Evolutionary conservation across 139 green algal species (phyloP).

Genomic region (Tetradesmus lagerheimii): DNA sequence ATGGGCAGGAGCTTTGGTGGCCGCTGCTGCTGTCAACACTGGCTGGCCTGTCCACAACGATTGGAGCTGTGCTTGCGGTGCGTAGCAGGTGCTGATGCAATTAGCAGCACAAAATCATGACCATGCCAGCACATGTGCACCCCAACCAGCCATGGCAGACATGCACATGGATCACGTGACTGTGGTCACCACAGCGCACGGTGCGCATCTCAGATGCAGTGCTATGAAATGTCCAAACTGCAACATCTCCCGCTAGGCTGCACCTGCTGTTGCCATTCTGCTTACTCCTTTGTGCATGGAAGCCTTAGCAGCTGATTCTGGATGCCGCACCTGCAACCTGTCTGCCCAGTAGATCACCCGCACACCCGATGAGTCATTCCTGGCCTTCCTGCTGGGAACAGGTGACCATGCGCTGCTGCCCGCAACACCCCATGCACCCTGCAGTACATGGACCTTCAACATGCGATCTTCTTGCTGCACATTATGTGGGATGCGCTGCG

Average conservation of each 20-base stretch:
- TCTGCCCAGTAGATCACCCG: conserved; percentile 52
- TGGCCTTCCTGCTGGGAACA: conserved; percentile 85
- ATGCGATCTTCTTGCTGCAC: too few relatives aligned
- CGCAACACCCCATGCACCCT: too few relatives aligned
- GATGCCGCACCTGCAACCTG: neutral
- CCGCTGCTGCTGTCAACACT: conserved; percentile 62
- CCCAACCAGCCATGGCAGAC: neutral
- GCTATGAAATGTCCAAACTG: too few relatives aligned
- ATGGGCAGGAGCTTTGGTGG: conserved; percentile 32
- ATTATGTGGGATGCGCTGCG: too few relatives aligned
- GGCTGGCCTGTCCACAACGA: conserved; percentile 70
- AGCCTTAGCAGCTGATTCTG: neutral
- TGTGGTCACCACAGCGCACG: neutral
- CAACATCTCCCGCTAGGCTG: neutral
- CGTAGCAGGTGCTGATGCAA: neutral
- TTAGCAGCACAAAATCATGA: neutral
- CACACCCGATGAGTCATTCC: conserved; percentile 67
- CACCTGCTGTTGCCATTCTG: neutral
- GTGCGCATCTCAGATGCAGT: neutral
- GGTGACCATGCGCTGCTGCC: neutral
- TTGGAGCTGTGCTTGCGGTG: conserved; percentile 80
- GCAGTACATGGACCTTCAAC: too few relatives aligned
- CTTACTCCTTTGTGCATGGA: neutral
- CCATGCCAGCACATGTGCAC: too few relatives aligned
- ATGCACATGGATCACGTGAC: neutral